These are phyloP conservation scores for Letharia lupina DNA, from an alignment of 495 filamentous ascomycete genomes.

Conservation along the genomic window DNA sequence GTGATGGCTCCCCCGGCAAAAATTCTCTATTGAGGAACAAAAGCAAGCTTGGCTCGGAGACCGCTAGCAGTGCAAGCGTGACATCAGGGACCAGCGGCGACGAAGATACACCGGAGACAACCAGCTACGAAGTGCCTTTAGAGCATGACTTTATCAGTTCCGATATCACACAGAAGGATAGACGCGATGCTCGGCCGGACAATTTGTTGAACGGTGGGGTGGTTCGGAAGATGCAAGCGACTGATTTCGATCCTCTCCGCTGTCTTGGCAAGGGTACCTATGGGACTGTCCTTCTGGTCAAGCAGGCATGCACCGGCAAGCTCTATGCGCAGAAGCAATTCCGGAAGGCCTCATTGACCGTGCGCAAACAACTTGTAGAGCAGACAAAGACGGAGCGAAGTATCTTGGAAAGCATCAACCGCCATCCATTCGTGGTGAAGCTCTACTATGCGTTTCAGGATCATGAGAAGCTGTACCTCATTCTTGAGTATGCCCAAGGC, in stretches of 20 bases:
- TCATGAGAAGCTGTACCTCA: conserved; percentile 93
- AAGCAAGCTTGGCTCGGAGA: conserved; percentile 36
- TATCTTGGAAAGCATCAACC: conserved; percentile 89
- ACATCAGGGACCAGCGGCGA: conserved; percentile 50
- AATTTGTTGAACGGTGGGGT: conserved; percentile 35
- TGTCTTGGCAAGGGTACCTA: conserved; percentile 95
- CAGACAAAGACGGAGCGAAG: conserved; percentile 94
- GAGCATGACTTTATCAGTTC: conserved; percentile 81
- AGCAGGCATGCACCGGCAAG: conserved; percentile 74
- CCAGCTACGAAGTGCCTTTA: conserved; percentile 82
- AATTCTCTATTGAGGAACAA: conserved; percentile 18
- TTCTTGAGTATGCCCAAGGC: conserved; percentile 96
- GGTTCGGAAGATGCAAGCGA: conserved; percentile 77
- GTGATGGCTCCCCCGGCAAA: conserved; percentile 38
- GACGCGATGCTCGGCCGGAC: conserved; percentile 22
- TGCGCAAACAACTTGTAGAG: conserved; percentile 88
- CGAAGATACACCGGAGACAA: conserved; percentile 43
- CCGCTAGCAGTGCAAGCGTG: conserved; percentile 45
- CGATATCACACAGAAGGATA: conserved; percentile 40
- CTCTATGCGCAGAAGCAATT: conserved; percentile 98
- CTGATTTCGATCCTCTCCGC: conserved; percentile 86
- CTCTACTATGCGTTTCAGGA: conserved; percentile 98
- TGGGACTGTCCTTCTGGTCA: conserved; percentile 87
- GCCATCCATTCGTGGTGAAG: conserved; percentile 95
- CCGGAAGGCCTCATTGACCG: conserved; percentile 84